Conservation (phyloP, 2,329 filamentous ascomycete genomes). For the Penicillium sp. region DNA sequence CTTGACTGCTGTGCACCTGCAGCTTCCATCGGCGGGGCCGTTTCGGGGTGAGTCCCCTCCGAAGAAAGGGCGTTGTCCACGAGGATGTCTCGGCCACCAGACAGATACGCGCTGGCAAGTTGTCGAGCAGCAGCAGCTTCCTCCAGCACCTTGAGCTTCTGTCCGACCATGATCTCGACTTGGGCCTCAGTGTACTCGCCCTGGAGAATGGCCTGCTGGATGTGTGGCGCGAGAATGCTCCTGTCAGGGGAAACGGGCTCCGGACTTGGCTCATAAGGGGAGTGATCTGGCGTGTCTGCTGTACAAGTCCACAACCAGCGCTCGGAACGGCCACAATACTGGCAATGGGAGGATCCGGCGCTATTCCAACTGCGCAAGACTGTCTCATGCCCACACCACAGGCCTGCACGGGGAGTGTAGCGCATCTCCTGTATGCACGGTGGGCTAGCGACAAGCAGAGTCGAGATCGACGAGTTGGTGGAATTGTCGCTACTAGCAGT, state of each 20-base stretch:
- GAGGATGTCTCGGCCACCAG: too few relatives aligned
- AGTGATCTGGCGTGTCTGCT: conserved; percentile 52
- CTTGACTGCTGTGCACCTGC: background rate
- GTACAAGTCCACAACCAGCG: conserved; percentile 69
- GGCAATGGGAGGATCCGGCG: conserved; percentile 47
- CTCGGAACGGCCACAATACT: conserved; percentile 51
- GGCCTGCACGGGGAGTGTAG: conserved; percentile 4
- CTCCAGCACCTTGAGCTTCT: conserved; percentile 32
- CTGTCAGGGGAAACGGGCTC: conserved; percentile 10
- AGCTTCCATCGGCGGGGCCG: background rate
- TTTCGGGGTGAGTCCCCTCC: too few relatives aligned
- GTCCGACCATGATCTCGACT: conserved; percentile 35
- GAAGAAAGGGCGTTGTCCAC: too few relatives aligned
- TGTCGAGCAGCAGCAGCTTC: conserved; percentile 19
- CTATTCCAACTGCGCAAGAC: conserved; percentile 52
- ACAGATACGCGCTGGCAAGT: background rate
- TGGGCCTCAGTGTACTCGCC: conserved; percentile 42
- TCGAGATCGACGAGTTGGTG: too few relatives aligned
- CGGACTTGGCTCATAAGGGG: conserved; percentile 34
- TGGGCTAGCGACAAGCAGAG: background rate
- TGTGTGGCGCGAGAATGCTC: conserved; percentile 32
- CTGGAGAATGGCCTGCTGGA: conserved; percentile 38
- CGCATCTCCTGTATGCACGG: conserved; percentile 1
- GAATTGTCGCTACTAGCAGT: too few relatives aligned
- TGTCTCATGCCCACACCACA: conserved; percentile 55